Evolutionary conservation across 352 stramenopile species (phyloP).

Genomic region (Globisporangium canariense): DNA sequence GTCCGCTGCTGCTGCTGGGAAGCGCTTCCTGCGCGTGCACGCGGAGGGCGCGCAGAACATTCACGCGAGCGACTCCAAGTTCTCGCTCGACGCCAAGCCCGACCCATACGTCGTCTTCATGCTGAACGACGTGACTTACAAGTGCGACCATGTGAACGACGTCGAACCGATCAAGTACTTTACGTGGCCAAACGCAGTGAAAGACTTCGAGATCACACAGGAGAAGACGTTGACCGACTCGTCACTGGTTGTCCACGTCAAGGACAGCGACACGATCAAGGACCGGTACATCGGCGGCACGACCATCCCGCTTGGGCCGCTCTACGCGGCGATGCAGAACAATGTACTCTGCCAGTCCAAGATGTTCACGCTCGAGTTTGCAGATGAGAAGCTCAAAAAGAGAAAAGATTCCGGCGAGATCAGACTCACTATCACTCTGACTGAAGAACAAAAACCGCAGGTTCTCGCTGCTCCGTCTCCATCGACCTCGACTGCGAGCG

Average conservation of each 20-base stretch:
- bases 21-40: conserved; percentile 26
- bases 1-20: background rate
- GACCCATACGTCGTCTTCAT: conserved; percentile 45
- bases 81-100: conserved; percentile 34
- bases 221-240: conserved; percentile 14
- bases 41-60: conserved; percentile 37
- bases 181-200: conserved; percentile 35
- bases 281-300: conserved; percentile 49
- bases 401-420: conserved; percentile 33
- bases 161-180: conserved; percentile 44
- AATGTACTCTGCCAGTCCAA: conserved; percentile 27
- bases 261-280: conserved; percentile 44
- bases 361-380: conserved; percentile 38
- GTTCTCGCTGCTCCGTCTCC: no score
- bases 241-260: conserved; percentile 36
- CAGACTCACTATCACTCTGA: conserved; percentile 38
- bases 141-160: conserved; percentile 34
- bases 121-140: conserved; percentile 25
- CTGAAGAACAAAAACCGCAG: conserved; percentile 17
- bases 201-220: conserved; percentile 31
- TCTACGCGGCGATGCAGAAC: conserved; percentile 16
- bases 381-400: conserved; percentile 44
- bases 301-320: conserved; percentile 25
- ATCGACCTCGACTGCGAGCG: background rate
- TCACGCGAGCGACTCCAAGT: conserved; percentile 23